Base-by-base conservation (phyloP, 768 basidiomycete genomes). In the Amyloporia xantha region DNA sequence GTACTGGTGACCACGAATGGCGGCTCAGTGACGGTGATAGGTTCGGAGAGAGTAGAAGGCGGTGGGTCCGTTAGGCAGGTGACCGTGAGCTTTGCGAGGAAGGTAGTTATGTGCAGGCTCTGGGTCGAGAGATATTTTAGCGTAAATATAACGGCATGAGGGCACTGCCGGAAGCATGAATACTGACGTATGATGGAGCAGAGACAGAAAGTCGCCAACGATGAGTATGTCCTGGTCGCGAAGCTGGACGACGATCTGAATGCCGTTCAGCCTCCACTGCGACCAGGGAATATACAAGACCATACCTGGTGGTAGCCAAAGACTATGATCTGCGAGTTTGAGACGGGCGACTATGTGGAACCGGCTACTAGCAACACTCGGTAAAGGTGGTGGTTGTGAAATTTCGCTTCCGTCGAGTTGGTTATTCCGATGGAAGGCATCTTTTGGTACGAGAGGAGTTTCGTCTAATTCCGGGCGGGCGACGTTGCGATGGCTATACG, bases 321-420 rank as follows among this genome's bases (percentile, higher is more conserved):
- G 54, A 54, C 76, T 78, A 26, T 68, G 62, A 51, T 78, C 76
- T 38, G 68, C 62, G 7, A 76, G 56, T 40, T 61, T 66, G 21
- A 76, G 53, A 26, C 75, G 72, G 5, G 69, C 70, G 11, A 55
- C 61, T 41, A 79, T 68, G 48, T 76, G 77, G 55, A 79, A 78
- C 26, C 76, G 66, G 19, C 69, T 70, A 11, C 61, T 60, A 25
- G 57, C 39, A 13, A 58, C 54, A n/a, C 17, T 36, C 20, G 37
- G 45, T 36, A 40, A 26, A 19, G 25, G n/a, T n/a, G n/a, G n/a
- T n/a, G n/a, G n/a, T n/a, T n/a, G n/a, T n/a, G n/a, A n/a, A n/a
- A n/a, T n/a, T n/a, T n/a, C n/a, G n/a, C n/a, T n/a, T n/a, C n/a
- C n/a, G n/a, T n/a, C n/a, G n/a, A n/a, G n/a, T n/a, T n/a, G n/a